Evolutionary conservation across 176 grass and related monocot species (phyloP).

Genomic region (Triticum timopheevii): DNA sequence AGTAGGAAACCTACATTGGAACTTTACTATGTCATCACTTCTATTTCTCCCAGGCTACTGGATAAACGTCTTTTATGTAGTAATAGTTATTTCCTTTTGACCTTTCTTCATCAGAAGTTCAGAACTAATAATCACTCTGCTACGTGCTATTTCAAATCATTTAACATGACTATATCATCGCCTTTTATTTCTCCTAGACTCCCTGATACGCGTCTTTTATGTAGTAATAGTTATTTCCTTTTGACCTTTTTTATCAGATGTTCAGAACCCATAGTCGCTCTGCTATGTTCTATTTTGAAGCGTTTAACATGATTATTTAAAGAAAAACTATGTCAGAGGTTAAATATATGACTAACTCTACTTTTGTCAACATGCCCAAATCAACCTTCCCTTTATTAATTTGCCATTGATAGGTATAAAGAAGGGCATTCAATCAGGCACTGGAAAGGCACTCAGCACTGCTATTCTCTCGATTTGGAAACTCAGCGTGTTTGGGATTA

Average conservation of each 20-base stretch:
- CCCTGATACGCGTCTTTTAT: neutral
- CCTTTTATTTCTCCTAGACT: neutral
- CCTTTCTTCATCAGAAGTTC: neutral
- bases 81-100: neutral
- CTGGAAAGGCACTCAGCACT: conserved; percentile 94
- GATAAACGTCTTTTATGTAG: neutral
- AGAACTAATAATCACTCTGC: neutral
- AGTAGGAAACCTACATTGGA: neutral
- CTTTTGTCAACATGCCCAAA: neutral
- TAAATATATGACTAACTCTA: neutral
- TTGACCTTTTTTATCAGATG: neutral
- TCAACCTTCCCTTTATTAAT: neutral
- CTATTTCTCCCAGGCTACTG: neutral
- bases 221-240: neutral
- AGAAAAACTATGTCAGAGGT: neutral
- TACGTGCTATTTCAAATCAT: neutral
- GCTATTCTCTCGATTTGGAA: conserved; percentile 91
- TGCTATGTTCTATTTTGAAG: neutral
- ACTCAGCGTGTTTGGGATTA: conserved; percentile 95
- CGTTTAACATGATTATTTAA: neutral
- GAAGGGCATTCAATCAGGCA: conserved; percentile 94
- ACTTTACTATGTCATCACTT: neutral
- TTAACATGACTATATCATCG: neutral
- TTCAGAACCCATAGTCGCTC: neutral
- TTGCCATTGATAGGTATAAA: conserved; percentile 59